A percentile compares a stretch with the other conserved stretches of the same genome.
These are phyloP conservation scores for Avena atlantica DNA, from an alignment of 176 grass and related monocot genomes.

Conservation along the genomic window DNA sequence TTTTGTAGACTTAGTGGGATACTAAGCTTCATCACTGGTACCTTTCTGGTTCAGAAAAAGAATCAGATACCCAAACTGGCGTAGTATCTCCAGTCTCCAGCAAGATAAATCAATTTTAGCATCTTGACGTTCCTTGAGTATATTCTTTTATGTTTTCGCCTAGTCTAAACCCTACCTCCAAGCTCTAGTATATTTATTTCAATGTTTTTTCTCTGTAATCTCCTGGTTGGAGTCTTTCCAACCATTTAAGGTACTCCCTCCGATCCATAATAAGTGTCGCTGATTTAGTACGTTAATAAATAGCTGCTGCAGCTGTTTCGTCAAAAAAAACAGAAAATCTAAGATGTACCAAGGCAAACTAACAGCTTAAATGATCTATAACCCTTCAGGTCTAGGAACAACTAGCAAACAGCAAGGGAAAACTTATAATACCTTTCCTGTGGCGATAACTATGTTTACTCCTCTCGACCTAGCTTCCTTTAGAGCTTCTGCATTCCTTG, in stretches of 20 bases:
- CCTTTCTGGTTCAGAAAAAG: slow-evolving; percentile 3
- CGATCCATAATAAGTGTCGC: too few relatives aligned
- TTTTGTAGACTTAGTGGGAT: background rate
- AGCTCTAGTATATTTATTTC: too few relatives aligned
- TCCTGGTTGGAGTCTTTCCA: too few relatives aligned
- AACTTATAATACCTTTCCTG: slow-evolving; percentile 77
- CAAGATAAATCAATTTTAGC: background rate
- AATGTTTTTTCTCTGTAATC: too few relatives aligned
- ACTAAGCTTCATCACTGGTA: background rate
- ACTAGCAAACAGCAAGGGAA: background rate
- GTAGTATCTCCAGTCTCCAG: background rate
- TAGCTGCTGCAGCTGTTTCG: too few relatives aligned
- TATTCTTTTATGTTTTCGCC: too few relatives aligned
- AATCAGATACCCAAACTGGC: background rate
- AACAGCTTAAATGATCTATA: background rate
- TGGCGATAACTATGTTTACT: slow-evolving; percentile 91
- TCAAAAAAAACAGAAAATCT: background rate
- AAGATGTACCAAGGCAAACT: background rate
- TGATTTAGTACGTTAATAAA: too few relatives aligned
- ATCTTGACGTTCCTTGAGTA: background rate
- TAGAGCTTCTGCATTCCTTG: slow-evolving; percentile 84
- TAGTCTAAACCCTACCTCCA: too few relatives aligned
- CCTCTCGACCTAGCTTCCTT: slow-evolving; percentile 87
- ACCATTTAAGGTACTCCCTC: too few relatives aligned
- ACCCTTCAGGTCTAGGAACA: background rate